Evolutionary conservation across 23 red algal genomes (phyloP).

Genomic region (Gracilaria gracilis): DNA sequence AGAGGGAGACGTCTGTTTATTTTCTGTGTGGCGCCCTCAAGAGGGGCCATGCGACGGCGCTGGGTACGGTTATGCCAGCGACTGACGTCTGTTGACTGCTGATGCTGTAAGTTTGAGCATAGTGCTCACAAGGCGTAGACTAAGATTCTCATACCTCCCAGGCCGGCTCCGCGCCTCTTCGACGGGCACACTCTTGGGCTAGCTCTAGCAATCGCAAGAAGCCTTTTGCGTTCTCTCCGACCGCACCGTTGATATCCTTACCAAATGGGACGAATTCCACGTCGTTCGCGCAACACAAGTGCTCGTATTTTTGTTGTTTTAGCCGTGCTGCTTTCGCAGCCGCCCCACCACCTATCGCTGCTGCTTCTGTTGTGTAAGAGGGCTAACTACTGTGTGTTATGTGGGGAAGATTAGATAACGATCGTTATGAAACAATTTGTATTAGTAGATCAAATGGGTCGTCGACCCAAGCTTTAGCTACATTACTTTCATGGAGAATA

Average conservation of each 20-base stretch:
- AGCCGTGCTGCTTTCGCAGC: neutral
- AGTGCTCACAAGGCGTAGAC: neutral
- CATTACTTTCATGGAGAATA: too few relatives aligned
- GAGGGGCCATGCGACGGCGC: too few relatives aligned
- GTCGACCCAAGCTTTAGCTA: too few relatives aligned
- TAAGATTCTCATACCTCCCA: neutral
- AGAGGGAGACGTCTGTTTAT: too few relatives aligned
- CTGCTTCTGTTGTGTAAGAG: neutral
- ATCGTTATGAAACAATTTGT: too few relatives aligned
- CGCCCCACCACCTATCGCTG: neutral
- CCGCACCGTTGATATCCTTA: neutral
- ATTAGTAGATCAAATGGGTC: too few relatives aligned
- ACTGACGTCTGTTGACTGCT: neutral
- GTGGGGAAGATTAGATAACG: too few relatives aligned
- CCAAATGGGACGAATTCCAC: neutral
- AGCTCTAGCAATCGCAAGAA: neutral
- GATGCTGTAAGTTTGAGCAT: neutral
- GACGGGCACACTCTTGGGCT: neutral
- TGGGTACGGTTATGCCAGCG: too few relatives aligned
- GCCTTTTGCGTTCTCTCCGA: neutral
- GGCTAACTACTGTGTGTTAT: too few relatives aligned
- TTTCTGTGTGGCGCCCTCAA: too few relatives aligned
- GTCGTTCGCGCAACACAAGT: neutral
- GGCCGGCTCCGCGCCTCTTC: too few relatives aligned
- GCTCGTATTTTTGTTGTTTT: neutral